These are phyloP conservation scores for Trifolium subterraneum DNA, from an alignment of 306 rosid species.

Conservation along the genomic window DNA sequence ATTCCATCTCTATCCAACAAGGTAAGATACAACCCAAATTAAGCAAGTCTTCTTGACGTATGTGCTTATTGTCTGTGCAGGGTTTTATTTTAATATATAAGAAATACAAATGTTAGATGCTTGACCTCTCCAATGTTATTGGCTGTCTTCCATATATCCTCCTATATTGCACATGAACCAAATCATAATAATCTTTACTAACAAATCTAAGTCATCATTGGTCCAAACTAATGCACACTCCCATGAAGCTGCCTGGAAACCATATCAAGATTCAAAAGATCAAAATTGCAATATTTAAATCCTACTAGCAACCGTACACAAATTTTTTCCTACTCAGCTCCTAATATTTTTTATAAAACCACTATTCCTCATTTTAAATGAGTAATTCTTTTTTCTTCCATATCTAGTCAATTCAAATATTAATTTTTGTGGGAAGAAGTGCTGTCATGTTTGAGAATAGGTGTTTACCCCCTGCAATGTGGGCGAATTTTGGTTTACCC, in stretches of 20 bases:
- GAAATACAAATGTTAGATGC: not conserved
- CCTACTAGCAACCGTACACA: not conserved
- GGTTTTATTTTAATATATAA: not conserved
- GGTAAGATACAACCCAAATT: too few species aligned
- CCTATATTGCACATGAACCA: not conserved
- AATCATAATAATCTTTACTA: not conserved
- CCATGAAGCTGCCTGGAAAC: not conserved
- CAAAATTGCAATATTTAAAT: not conserved
- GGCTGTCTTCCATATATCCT: not conserved
- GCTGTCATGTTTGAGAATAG: too few species aligned
- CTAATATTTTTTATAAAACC: too few species aligned
- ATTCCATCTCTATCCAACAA: too few species aligned
- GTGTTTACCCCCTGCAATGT: too few species aligned
- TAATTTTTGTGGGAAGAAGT: too few species aligned
- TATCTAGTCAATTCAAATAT: too few species aligned
- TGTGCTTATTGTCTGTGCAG: not conserved
- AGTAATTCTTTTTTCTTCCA: too few species aligned
- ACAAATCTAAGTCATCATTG: not conserved
- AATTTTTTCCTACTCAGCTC: too few species aligned
- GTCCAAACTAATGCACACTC: conserved; percentile 6
- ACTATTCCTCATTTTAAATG: too few species aligned
- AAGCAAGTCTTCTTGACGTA: not conserved
- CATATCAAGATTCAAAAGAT: not conserved
- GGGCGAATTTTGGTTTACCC: too few species aligned
- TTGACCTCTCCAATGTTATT: not conserved